phyloP scores from a whole-genome alignment of 257 asterid genomes.

The Apocynum venetum region DNA sequence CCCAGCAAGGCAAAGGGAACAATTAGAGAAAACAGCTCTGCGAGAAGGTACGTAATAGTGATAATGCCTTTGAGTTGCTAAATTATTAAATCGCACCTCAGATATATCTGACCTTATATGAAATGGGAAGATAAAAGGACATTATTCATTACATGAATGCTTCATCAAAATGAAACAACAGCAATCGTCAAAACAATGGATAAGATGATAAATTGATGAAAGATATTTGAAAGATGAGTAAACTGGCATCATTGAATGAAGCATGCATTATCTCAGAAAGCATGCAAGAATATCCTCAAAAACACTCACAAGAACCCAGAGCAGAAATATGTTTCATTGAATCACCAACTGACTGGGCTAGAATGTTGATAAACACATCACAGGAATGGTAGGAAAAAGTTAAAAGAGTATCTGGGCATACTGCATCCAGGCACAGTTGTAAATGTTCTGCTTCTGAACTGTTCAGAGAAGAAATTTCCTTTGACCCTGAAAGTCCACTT shows the following conservation, averaged over 20 bases:
- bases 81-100: not conserved
- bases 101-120: not conserved
- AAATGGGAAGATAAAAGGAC: not conserved
- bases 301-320: not conserved
- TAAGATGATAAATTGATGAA: not conserved
- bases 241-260: not conserved
- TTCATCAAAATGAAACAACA: not conserved
- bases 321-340: not conserved
- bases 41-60: not conserved
- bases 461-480: slow-evolving; percentile 62
- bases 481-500: slow-evolving; percentile 90
- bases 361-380: not conserved
- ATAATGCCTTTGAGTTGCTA: not conserved
- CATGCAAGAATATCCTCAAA: not conserved
- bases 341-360: not conserved
- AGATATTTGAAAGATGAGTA: not conserved
- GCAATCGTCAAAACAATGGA: not conserved
- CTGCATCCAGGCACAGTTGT: slow-evolving; percentile 92
- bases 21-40: not conserved
- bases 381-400: not conserved
- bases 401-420: slow-evolving; percentile 32
- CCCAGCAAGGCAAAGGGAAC: not conserved
- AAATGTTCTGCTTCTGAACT: slow-evolving; percentile 69
- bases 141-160: not conserved
- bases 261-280: not conserved